Evolutionary conservation across 495 filamentous ascomycete genomes (phyloP), one percentile per base, ranked within the genome.

Genomic region (Aspergillus asperescens): DNA sequence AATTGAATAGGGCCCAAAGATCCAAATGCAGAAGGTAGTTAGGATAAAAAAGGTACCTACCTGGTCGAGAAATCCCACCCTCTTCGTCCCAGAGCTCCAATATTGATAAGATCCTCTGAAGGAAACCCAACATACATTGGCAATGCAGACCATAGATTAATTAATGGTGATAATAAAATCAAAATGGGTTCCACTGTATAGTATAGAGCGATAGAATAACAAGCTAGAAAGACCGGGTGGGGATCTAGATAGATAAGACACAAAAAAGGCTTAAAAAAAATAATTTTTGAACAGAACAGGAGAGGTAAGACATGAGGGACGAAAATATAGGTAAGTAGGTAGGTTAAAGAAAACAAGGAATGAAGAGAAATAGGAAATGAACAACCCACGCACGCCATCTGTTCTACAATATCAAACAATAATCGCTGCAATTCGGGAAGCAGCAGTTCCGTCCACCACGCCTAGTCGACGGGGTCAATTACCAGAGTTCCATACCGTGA

Each of bases 281-380:
- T 51, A 51, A 43, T n/a, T n/a, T n/a, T n/a, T 35, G 31, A 51
- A 51, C 22, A 43, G 7, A 23, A 20, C 18, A 20, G 20, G 8
- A 10, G 7, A 20, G 20, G 16, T 20, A 40, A 40, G 5, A 40
- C 20, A 40, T 40, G 37, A 7, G 18, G 10, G 19, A 15, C 5
- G 18, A 15, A 4, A 20, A 40, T 20, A 3, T 8, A 40, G 18
- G 37, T 22, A 3, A 16, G 37, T 40, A 23, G 18, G 37, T 23
- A 16, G 37, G 19, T 40, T 29, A 43, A 20, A 25, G 32, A 31
- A 48, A 35, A 25, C 20, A 18, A 48, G 22, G n/a, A 37, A 29
- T 28, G 20, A 19, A 47, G 28, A 25, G 29, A 54, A 34, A 15
- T n/a, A 44, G 32, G n/a, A 6, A 39, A 10, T 9, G 20, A 47